Evolutionary conservation across 139 green algal species (phyloP).

Genomic region (Picochlorum sp.): DNA sequence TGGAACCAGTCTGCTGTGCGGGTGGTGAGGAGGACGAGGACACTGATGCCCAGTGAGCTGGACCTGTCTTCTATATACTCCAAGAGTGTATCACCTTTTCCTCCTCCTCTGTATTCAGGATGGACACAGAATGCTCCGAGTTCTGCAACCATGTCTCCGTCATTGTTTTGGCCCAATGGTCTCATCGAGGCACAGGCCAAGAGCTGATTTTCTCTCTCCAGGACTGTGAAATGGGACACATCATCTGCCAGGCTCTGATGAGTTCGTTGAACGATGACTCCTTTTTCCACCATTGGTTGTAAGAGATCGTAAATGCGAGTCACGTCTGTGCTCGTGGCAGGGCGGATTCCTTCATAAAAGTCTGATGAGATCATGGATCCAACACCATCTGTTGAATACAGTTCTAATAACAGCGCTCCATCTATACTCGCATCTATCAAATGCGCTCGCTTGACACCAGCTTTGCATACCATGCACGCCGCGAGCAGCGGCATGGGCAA

Average conservation of each 20-base stretch:
- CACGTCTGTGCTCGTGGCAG: constrained; percentile 50
- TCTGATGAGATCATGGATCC: constrained; percentile 89
- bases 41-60: constrained; percentile 28
- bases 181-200: constrained; percentile 75
- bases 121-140: constrained; percentile 82
- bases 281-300: constrained; percentile 45
- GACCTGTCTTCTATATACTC: constrained; percentile 44
- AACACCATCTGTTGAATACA: constrained; percentile 89
- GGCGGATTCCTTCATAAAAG: constrained; percentile 88
- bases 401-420: constrained; percentile 71
- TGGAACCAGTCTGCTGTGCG: constrained; percentile 83
- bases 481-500: constrained; percentile 31
- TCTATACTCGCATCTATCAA: constrained; percentile 32
- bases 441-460: constrained; percentile 68
- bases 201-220: constrained; percentile 52
- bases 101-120: constrained; percentile 59
- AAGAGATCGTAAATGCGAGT: constrained; percentile 50
- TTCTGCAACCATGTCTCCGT: constrained; percentile 53
- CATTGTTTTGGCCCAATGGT: constrained; percentile 38
- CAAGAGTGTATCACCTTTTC: constrained; percentile 84
- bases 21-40: constrained; percentile 27
- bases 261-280: constrained; percentile 32
- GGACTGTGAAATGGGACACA: constrained; percentile 40
- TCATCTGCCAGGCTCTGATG: constrained; percentile 31
- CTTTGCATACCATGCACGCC: constrained; percentile 30